phyloP scores from a whole-genome alignment of 495 filamentous ascomycete species.

The Penicillium cataractarum region DNA sequence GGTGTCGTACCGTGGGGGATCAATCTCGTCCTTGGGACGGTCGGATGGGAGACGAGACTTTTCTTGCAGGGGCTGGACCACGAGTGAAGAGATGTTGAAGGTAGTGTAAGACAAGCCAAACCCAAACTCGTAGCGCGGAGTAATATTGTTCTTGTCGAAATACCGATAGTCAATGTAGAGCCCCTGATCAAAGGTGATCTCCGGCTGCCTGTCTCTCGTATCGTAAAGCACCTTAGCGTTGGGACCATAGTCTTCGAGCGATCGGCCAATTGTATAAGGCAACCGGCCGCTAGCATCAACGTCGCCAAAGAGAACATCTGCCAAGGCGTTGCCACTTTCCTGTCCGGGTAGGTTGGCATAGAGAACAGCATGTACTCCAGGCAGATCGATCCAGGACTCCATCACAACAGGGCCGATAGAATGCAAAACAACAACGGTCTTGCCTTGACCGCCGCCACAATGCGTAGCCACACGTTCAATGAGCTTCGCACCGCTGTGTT shows the following conservation, averaged over 20 bases:
- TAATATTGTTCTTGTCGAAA: constrained; percentile 77
- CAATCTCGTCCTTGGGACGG: constrained; percentile 55
- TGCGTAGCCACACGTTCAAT: constrained; percentile 68
- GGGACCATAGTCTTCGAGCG: constrained; percentile 79
- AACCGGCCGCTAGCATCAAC: constrained; percentile 84
- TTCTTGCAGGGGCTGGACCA: constrained; percentile 54
- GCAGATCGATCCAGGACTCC: constrained; percentile 81
- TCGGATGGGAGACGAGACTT: constrained; percentile 64
- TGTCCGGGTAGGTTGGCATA: constrained; percentile 89
- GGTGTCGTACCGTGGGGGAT: constrained; percentile 64
- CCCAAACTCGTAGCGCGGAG: constrained; percentile 71
- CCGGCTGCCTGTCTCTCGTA: constrained; percentile 72
- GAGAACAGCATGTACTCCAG: constrained; percentile 78
- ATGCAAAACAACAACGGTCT: constrained; percentile 85
- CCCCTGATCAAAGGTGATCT: constrained; percentile 83
- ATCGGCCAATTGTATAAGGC: constrained; percentile 89
- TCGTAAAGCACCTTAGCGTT: constrained; percentile 75
- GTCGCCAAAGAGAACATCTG: constrained; percentile 83
- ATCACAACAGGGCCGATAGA: constrained; percentile 85
- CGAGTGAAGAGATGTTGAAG: constrained; percentile 68
- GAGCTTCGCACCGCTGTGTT: constrained; percentile 77
- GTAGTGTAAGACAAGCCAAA: constrained; percentile 77
- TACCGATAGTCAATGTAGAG: constrained; percentile 89
- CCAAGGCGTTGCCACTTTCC: constrained; percentile 84
- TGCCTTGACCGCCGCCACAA: constrained; percentile 69